These are phyloP conservation scores for Chaetoscypha palmicola DNA, from an alignment of 2,329 filamentous ascomycete genomes.

Conservation along the genomic window DNA sequence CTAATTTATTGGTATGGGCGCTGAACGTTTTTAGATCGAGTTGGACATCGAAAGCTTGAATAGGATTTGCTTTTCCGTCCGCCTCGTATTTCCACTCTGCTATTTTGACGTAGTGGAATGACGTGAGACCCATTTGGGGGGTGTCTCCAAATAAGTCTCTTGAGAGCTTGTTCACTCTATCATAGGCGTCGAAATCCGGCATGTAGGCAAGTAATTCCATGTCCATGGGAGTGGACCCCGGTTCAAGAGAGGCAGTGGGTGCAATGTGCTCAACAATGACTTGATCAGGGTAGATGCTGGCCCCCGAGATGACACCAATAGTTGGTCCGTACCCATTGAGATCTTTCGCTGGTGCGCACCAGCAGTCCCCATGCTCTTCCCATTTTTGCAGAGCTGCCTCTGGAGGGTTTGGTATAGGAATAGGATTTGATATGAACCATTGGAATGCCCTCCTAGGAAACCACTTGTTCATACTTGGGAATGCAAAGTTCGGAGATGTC, in stretches of 20 bases:
- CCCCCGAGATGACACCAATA: constrained; percentile 55
- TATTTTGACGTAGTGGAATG: constrained; percentile 49
- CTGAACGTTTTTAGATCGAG: constrained; percentile 42
- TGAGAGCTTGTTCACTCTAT: constrained; percentile 33
- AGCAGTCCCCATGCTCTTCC: constrained; percentile 79
- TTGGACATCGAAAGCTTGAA: constrained; percentile 48
- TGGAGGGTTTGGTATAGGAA: constrained; percentile 33
- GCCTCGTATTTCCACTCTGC: constrained; percentile 47
- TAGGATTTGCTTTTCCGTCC: constrained; percentile 31
- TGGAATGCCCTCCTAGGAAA: constrained; percentile 25
- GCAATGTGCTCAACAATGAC: constrained; percentile 68
- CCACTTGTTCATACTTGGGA: constrained; percentile 17
- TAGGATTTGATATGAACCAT: constrained; percentile 20
- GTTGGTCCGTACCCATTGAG: constrained; percentile 46
- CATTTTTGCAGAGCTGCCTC: constrained; percentile 58
- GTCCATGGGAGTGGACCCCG: constrained; percentile 54
- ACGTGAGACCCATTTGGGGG: constrained; percentile 20
- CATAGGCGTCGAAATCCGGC: constrained; percentile 33
- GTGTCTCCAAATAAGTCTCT: constrained; percentile 30
- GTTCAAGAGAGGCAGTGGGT: constrained; percentile 52
- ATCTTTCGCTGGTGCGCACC: constrained; percentile 58
- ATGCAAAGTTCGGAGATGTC: constrained; percentile 53
- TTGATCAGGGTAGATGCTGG: constrained; percentile 57
- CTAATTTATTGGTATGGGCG: constrained; percentile 42
- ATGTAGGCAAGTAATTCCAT: constrained; percentile 65